These are phyloP conservation scores for Nakazawaea ishiwadae DNA, from an alignment of 805 yeast species.

Conservation along the genomic window DNA sequence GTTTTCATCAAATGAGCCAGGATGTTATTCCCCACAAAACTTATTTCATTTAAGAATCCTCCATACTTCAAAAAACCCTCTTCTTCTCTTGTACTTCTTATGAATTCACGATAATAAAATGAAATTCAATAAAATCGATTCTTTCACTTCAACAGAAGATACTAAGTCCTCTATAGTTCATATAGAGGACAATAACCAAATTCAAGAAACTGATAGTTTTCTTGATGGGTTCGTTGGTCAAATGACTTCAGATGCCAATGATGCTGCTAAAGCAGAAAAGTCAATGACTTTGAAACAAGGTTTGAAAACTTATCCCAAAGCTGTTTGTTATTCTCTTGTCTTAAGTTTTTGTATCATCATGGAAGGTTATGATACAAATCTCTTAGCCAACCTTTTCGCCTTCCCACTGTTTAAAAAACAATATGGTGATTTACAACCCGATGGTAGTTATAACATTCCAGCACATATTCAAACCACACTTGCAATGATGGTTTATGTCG, in stretches of 20 bases:
- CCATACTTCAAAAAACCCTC: too few relatives aligned
- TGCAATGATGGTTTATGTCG: conserved; percentile 25
- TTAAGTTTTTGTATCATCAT: conserved; percentile 32
- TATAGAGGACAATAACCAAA: too few relatives aligned
- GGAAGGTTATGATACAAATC: conserved; percentile 36
- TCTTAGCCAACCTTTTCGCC: conserved; percentile 32
- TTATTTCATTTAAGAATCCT: too few relatives aligned
- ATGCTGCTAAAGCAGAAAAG: conserved; percentile 17
- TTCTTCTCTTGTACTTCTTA: too few relatives aligned
- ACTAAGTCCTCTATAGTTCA: too few relatives aligned
- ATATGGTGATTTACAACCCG: conserved; percentile 25
- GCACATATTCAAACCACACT: conserved; percentile 35
- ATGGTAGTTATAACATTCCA: conserved; percentile 24
- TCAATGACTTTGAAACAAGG: conserved; percentile 28
- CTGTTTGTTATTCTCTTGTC: conserved; percentile 35
- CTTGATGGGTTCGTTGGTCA: too few relatives aligned
- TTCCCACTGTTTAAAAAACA: conserved; percentile 31
- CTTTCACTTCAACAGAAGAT: too few relatives aligned
- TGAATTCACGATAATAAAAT: too few relatives aligned
- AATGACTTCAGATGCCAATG: conserved; percentile 21
- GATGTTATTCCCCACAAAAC: too few relatives aligned
- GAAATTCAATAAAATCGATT: too few relatives aligned
- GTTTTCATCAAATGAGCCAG: too few relatives aligned
- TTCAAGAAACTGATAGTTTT: too few relatives aligned
- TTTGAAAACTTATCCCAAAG: conserved; percentile 34